A percentile compares a stretch with the other conserved stretches of the same genome.
phyloP scores from a whole-genome alignment of 2,329 filamentous ascomycete species.

The Rosellinia necatrix region DNA sequence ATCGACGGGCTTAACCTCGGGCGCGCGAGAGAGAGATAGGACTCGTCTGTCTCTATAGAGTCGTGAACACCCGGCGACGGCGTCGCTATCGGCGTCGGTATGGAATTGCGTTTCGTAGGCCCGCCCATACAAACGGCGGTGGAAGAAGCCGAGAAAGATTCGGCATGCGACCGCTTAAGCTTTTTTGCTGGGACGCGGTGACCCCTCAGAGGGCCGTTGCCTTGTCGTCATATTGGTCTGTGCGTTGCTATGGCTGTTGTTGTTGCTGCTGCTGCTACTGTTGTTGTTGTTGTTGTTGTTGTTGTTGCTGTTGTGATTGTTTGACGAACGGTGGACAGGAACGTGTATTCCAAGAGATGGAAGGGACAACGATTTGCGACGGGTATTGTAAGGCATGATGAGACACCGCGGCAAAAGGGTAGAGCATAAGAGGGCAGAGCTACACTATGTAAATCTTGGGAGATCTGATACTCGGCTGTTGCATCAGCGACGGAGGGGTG shows the following conservation, averaged over 20 bases:
- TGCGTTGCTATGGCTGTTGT: conserved; percentile 26
- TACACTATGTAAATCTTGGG: conserved; percentile 27
- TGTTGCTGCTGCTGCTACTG: conserved; percentile 32
- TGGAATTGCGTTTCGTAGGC: conserved; percentile 66
- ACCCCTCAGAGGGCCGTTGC: conserved; percentile 39
- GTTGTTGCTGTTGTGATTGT: conserved; percentile 32
- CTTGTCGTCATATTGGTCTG: conserved; percentile 34
- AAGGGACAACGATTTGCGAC: conserved; percentile 92
- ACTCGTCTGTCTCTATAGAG: conserved; percentile 48
- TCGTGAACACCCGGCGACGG: conserved; percentile 65
- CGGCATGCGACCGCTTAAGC: conserved; percentile 77
- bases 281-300: conserved; percentile 27
- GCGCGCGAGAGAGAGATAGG: conserved; percentile 40
- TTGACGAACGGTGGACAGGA: conserved; percentile 56
- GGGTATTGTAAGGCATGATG: conserved; percentile 91
- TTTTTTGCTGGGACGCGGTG: conserved; percentile 62
- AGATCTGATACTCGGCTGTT: conserved; percentile 33
- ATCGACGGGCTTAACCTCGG: conserved; percentile 63
- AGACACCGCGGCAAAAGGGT: conserved; percentile 24
- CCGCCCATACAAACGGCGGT: conserved; percentile 34
- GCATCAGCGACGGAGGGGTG: conserved; percentile 34
- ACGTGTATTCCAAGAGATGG: conserved; percentile 92
- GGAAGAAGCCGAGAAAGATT: conserved; percentile 36
- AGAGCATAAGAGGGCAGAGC: conserved; percentile 27
- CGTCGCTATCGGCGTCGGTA: conserved; percentile 73